A percentile compares a stretch with the other conserved stretches of the same genome.
phyloP scores from a whole-genome alignment of 257 asterid species.

The Prunella vulgaris region DNA sequence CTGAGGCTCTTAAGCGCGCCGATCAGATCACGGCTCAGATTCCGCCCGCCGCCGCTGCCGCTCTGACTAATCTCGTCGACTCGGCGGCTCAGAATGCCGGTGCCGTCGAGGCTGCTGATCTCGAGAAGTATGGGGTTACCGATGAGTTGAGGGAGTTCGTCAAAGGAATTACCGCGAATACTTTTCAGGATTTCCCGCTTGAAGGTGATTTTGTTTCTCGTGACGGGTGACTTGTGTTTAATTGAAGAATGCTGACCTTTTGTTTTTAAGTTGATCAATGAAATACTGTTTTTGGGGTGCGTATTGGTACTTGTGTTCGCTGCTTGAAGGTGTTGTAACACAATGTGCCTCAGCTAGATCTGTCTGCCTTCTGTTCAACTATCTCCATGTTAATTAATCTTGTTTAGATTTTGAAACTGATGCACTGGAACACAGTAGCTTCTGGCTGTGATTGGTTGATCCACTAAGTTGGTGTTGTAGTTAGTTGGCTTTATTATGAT shows the following conservation, averaged over 20 bases:
- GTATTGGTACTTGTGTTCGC: not conserved
- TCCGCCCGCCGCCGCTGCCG: constrained; percentile 47
- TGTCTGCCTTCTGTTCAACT: constrained; percentile 8
- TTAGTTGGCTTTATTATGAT: not conserved
- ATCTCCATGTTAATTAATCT: constrained; percentile 13
- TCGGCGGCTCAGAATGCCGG: constrained; percentile 30
- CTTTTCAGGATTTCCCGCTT: constrained; percentile 79
- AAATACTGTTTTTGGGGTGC: not conserved
- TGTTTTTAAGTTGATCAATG: not conserved
- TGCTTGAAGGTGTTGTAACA: constrained; percentile 10
- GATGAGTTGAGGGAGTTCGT: constrained; percentile 80
- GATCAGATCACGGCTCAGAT: constrained; percentile 89
- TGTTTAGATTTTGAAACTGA: constrained; percentile 1
- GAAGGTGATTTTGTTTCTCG: constrained; percentile 54
- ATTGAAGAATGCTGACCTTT: not conserved
- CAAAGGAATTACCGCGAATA: constrained; percentile 51
- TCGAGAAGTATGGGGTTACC: constrained; percentile 68
- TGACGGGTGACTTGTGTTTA: constrained; percentile 8
- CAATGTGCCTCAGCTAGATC: constrained; percentile 19
- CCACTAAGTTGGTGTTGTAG: not conserved
- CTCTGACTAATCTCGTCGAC: constrained; percentile 52
- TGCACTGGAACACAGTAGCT: not conserved
- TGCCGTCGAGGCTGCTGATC: constrained; percentile 43
- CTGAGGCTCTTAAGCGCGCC: constrained; percentile 76
- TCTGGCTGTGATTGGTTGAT: not conserved